phyloP scores from a whole-genome alignment of 1,284 basidiomycete species.

The Trichosporon sp. region DNA sequence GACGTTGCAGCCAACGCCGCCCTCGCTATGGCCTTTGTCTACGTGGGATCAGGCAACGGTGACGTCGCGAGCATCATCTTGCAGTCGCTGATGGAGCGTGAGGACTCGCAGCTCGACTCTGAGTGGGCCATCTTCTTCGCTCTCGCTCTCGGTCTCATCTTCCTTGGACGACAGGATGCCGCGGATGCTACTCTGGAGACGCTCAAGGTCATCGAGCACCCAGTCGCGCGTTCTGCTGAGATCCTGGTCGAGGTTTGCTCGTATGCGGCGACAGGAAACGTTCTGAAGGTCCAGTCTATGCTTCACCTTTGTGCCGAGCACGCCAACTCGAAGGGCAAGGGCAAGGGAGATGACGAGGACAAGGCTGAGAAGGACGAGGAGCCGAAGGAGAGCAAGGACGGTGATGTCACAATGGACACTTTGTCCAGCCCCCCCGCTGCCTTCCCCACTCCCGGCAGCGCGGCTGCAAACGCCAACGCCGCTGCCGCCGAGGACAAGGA shows the following conservation, averaged over 20 bases:
- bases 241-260: conserved; percentile 92
- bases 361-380: conserved; percentile 27
- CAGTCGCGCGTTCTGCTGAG: conserved; percentile 82
- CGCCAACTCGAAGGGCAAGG: conserved; percentile 49
- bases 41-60: conserved; percentile 90
- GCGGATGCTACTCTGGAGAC: conserved; percentile 95
- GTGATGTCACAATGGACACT: conserved; percentile 31
- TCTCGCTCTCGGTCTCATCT: conserved; percentile 84
- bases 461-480: conserved; percentile 14
- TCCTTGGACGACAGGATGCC: conserved; percentile 82
- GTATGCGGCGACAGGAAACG: conserved; percentile 93
- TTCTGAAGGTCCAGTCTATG: conserved; percentile 88
- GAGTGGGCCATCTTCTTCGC: conserved; percentile 93
- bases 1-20: conserved; percentile 83
- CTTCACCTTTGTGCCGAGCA: conserved; percentile 93
- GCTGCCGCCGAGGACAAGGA: conserved; percentile 20
- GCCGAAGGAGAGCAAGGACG: conserved; percentile 7
- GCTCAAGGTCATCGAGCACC: conserved; percentile 90
- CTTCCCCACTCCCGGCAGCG: conserved; percentile 9
- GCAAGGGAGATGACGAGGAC: conserved; percentile 27
- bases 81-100: conserved; percentile 80
- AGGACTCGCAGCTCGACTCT: conserved; percentile 69
- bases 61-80: conserved; percentile 86
- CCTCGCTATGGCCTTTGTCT: conserved; percentile 87
- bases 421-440: conserved; percentile 1